These are phyloP conservation scores for Lablab purpureus DNA, from an alignment of 306 rosid genomes.

Conservation along the genomic window DNA sequence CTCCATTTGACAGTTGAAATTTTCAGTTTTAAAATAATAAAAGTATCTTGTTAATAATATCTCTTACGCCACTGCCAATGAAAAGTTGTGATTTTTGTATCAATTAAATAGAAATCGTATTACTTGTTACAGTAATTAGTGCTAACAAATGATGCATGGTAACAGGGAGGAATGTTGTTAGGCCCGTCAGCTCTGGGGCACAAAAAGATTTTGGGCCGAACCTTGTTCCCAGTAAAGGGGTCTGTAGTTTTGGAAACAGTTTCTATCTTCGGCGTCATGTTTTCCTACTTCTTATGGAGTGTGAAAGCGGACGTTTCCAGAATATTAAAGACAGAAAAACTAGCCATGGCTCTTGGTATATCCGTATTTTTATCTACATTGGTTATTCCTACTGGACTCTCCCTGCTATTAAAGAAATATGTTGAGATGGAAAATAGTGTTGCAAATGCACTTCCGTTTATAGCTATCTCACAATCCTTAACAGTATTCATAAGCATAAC, in stretches of 20 bases:
- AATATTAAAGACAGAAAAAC: conserved; percentile 54
- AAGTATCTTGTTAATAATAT: too few species aligned
- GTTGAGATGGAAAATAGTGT: conserved; percentile 40
- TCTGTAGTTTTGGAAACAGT: conserved; percentile 49
- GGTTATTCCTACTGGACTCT: conserved; percentile 19
- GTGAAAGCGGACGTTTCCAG: conserved; percentile 52
- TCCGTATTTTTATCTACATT: conserved; percentile 47
- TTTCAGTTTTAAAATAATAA: too few species aligned
- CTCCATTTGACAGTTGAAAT: too few species aligned
- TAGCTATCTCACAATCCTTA: conserved; percentile 53
- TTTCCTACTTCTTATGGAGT: conserved; percentile 58
- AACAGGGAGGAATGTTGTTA: conserved; percentile 64
- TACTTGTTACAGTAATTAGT: background rate
- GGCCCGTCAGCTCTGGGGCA: conserved; percentile 71
- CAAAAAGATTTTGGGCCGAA: background rate
- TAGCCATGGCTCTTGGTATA: conserved; percentile 50
- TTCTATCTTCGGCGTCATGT: conserved; percentile 56
- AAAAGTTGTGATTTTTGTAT: background rate
- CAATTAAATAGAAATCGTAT: background rate
- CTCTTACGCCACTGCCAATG: background rate
- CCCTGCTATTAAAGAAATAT: background rate
- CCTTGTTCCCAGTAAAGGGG: conserved; percentile 59
- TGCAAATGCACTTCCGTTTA: conserved; percentile 27
- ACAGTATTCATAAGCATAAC: conserved; percentile 56
- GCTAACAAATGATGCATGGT: conserved; percentile 35